phyloP scores from a whole-genome alignment of 345 rosid species.

The Clausena lansium region DNA sequence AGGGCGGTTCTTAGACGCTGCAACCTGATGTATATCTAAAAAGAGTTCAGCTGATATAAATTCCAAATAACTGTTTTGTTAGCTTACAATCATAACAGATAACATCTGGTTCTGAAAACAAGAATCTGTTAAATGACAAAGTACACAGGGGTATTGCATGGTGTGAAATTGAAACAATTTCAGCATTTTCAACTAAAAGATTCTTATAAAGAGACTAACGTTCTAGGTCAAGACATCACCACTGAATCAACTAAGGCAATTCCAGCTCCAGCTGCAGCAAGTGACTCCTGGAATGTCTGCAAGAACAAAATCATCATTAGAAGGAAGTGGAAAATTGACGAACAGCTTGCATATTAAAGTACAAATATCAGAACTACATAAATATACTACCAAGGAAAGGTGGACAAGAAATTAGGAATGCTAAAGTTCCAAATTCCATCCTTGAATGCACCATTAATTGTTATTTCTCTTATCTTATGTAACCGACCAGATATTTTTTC shows the following conservation, averaged over 20 bases:
- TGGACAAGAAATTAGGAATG: not conserved
- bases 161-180: conserved; percentile 1
- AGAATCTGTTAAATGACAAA: not conserved
- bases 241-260: conserved; percentile 88
- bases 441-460: not conserved
- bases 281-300: conserved; percentile 93
- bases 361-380: not conserved
- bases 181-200: not conserved
- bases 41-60: not conserved
- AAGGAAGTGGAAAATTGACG: not conserved
- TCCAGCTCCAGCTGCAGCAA: conserved; percentile 95
- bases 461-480: not conserved
- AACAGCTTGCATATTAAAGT: not conserved
- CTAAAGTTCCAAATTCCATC: not conserved
- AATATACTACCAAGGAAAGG: not conserved
- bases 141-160: not conserved
- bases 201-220: conserved; percentile 41
- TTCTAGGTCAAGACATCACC: conserved; percentile 75
- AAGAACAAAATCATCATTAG: conserved; percentile 16
- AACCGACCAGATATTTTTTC: not conserved
- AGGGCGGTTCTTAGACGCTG: conserved; percentile 51
- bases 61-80: not conserved
- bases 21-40: conserved; percentile 42
- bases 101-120: not conserved
- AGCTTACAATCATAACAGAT: not conserved